Evolutionary conservation across 371 early-diverging fungal species (phyloP), one percentile per base, ranked within the genome.

Genomic region (Synchytrium microbalum): DNA sequence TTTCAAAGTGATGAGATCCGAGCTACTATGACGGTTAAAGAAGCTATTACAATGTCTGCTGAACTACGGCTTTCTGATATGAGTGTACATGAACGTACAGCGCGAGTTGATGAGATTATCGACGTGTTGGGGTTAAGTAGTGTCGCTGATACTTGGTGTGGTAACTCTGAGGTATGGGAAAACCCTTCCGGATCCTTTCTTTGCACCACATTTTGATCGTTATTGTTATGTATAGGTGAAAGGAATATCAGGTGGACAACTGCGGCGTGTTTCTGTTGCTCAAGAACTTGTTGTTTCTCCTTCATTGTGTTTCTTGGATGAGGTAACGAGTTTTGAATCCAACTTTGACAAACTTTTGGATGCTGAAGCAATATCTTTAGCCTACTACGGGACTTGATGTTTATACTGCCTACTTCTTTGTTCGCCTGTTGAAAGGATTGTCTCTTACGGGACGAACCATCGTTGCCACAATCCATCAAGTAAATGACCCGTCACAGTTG

Each of bases 201-300:
- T n/a, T n/a, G n/a, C n/a, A n/a, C n/a, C n/a, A n/a, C n/a, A n/a
- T n/a, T n/a, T n/a, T n/a, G n/a, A n/a, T n/a, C n/a, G n/a, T n/a
- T n/a, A n/a, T n/a, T n/a, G n/a, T n/a, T n/a, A n/a, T n/a, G n/a
- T n/a, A n/a, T n/a, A n/a, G n/a, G n/a, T n/a, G n/a, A n/a, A n/a
- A n/a, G n/a, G n/a, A n/a, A n/a, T n/a, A n/a, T n/a, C n/a, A 24
- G 97, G 97, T 16, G 97, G 97, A 56, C 94, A 95, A 67, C 72
- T 86, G 61, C 88, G 91, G 72, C 84, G 92, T 58, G 63, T 70
- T 29, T 67, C 73, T 14, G 72, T 79, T 46, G 81, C 74, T 23
- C n/a, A n/a, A n/a, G n/a, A n/a, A n/a, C n/a, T n/a, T 29, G 24
- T 13, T 13, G 23, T 13, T 26, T 62, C 24, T 60, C 19, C 62